These are phyloP conservation scores for Hemileia vastatrix DNA, from an alignment of 1,284 basidiomycete genomes.

Conservation along the genomic window DNA sequence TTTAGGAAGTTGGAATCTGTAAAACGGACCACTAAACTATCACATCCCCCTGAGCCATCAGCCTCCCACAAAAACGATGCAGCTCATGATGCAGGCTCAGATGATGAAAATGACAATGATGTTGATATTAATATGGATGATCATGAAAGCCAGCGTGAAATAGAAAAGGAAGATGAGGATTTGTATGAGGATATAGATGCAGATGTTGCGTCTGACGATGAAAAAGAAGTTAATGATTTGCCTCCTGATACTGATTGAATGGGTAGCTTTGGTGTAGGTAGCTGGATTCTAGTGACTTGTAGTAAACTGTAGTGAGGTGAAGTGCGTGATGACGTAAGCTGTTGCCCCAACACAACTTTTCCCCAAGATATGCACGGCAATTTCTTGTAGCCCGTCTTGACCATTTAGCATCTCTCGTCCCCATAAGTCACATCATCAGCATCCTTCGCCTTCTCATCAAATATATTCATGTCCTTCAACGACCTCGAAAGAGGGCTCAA, in stretches of 20 bases:
- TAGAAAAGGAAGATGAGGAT: neutral
- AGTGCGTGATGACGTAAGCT: neutral
- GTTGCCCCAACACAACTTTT: too few species aligned
- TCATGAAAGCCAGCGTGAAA: too few species aligned
- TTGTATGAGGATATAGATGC: neutral
- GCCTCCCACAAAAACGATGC: neutral
- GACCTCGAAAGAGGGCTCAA: slow-evolving; percentile 22
- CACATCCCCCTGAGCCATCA: neutral
- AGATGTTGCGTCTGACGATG: neutral
- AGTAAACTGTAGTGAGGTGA: neutral
- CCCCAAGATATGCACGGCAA: too few species aligned
- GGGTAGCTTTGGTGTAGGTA: neutral
- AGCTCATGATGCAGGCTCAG: neutral
- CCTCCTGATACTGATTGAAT: too few species aligned
- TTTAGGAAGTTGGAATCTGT: too few species aligned
- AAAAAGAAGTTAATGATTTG: neutral
- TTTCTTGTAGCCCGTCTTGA: too few species aligned
- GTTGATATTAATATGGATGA: too few species aligned
- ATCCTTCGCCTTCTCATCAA: neutral
- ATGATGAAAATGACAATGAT: neutral
- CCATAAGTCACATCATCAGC: neutral
- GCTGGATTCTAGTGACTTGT: neutral
- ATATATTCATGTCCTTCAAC: slow-evolving; percentile 16
- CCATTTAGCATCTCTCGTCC: too few species aligned
- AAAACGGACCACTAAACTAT: too few species aligned